Conservation (phyloP, 139 green algal species). For the Tetradesmus obliquus region DNA sequence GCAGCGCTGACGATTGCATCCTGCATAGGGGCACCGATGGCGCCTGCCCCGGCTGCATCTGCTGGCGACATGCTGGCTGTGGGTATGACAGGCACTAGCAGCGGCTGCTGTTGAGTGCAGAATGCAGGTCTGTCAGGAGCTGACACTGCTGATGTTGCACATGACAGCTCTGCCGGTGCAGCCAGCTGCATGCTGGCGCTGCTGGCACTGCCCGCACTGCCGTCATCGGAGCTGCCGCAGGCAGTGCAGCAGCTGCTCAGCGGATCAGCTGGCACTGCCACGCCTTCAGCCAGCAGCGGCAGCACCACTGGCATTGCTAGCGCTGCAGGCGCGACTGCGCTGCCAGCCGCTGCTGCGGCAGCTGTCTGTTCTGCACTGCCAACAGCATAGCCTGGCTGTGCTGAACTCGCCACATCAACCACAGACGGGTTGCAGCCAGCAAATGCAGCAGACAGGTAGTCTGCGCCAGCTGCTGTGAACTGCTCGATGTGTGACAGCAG, state of each 20-base stretch:
- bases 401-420: neutral
- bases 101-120: neutral
- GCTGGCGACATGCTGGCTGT: neutral
- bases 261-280: neutral
- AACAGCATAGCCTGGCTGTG: neutral
- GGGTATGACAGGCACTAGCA: neutral
- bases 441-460: conserved; percentile 7
- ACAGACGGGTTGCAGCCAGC: neutral
- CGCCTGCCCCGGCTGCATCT: neutral
- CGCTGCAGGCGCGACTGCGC: neutral
- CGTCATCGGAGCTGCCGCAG: neutral
- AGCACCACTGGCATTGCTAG: neutral
- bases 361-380: neutral
- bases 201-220: neutral
- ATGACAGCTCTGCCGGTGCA: neutral
- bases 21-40: neutral
- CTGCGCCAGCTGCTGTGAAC: neutral
- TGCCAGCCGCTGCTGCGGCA: neutral
- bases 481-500: conserved; percentile 49
- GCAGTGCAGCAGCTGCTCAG: neutral
- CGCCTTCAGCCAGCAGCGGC: neutral
- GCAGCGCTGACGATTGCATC: neutral
- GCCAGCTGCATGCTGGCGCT: neutral
- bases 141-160: neutral
- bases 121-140: neutral